A percentile compares a stretch with the other conserved stretches of the same genome.
These are phyloP conservation scores for Buxus sempervirens DNA, from an alignment of 164 flowering plant genomes.

Conservation along the genomic window DNA sequence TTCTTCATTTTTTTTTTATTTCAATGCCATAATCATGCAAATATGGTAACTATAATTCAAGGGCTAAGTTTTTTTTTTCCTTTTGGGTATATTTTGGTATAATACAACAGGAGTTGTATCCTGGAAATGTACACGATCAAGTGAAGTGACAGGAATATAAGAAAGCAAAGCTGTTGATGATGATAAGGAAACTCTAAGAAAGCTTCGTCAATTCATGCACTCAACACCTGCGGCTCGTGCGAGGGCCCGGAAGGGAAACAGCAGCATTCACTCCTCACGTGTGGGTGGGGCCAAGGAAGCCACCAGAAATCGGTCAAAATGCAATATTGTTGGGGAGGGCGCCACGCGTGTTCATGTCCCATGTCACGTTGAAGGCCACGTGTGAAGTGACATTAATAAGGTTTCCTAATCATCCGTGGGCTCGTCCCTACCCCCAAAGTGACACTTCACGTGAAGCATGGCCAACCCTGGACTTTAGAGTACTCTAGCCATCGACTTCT, in stretches of 20 bases:
- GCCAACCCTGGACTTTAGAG: conserved; percentile 5
- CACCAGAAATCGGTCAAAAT: conserved; percentile 17
- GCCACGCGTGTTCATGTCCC: conserved; percentile 17
- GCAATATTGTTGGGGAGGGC: not conserved
- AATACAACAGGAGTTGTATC: too few species aligned
- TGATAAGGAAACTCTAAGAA: too few species aligned
- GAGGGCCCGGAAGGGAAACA: conserved; percentile 24
- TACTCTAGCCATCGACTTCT: not conserved
- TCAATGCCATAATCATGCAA: too few species aligned
- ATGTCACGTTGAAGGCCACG: conserved; percentile 17
- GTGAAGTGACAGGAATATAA: too few species aligned
- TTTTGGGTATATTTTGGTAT: too few species aligned
- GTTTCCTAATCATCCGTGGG: conserved; percentile 11
- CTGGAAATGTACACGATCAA: too few species aligned
- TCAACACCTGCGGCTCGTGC: not conserved
- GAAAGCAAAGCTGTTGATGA: too few species aligned
- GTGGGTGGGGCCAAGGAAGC: conserved; percentile 28
- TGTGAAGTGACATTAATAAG: conserved; percentile 20
- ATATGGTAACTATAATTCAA: too few species aligned
- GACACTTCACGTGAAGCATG: conserved; percentile 28
- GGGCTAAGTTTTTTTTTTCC: too few species aligned
- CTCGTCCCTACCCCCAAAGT: conserved; percentile 18
- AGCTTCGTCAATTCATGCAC: too few species aligned
- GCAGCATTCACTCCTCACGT: conserved; percentile 29
- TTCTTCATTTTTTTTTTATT: too few species aligned